These are phyloP conservation scores for Parachaetomium inaequale DNA, from an alignment of 495 filamentous ascomycete genomes.

Conservation along the genomic window DNA sequence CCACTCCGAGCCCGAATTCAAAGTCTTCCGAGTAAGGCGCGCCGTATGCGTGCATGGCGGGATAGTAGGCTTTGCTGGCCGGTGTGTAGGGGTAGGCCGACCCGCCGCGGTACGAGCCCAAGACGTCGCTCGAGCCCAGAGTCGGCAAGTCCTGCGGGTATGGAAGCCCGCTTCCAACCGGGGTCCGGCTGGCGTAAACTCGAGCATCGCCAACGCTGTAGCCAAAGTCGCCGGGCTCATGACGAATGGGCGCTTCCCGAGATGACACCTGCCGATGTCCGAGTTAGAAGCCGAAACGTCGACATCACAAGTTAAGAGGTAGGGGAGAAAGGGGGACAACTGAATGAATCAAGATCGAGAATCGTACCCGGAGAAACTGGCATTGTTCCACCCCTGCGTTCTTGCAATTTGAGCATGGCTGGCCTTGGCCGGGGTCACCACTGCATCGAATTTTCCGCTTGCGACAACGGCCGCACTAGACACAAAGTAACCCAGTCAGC, in stretches of 20 bases:
- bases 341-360: not conserved
- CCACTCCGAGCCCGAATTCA: slow-evolving; percentile 39
- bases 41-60: slow-evolving; percentile 34
- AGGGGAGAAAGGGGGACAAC: not conserved
- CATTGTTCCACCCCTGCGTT: slow-evolving; percentile 65
- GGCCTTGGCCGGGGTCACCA: slow-evolving; percentile 72
- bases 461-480: slow-evolving; percentile 83
- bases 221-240: slow-evolving; percentile 34
- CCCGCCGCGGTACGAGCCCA: slow-evolving; percentile 30
- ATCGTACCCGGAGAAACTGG: slow-evolving; percentile 72
- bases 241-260: slow-evolving; percentile 42
- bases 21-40: slow-evolving; percentile 36
- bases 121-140: slow-evolving; percentile 28
- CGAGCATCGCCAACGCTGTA: slow-evolving; percentile 43
- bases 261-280: slow-evolving; percentile 45
- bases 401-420: slow-evolving; percentile 80
- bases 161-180: slow-evolving; percentile 24
- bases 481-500: slow-evolving; percentile 7
- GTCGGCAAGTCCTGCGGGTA: slow-evolving; percentile 31
- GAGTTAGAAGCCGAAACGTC: slow-evolving; percentile 18
- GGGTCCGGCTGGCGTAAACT: slow-evolving; percentile 34
- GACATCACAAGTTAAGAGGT: not conserved
- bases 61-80: slow-evolving; percentile 33
- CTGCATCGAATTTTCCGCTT: slow-evolving; percentile 96
- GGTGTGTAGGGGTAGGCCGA: slow-evolving; percentile 30